phyloP scores from a whole-genome alignment of 164 flowering plant genomes.

The Magnolia kwangsiensis region DNA sequence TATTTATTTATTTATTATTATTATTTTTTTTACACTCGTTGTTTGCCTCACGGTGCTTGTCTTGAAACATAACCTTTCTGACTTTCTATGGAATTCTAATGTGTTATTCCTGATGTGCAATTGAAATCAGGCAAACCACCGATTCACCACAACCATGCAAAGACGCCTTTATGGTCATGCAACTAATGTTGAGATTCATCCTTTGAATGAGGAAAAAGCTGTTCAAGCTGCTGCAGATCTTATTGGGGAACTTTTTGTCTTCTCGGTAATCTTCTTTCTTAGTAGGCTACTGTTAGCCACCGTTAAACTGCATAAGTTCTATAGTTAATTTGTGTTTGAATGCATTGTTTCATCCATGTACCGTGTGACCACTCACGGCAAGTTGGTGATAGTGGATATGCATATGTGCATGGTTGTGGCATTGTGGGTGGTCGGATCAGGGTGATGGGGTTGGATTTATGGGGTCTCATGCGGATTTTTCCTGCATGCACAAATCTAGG shows the following conservation, averaged over 20 bases:
- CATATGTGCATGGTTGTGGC: too few relatives aligned
- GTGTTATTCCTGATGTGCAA: neutral
- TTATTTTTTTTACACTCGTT: neutral
- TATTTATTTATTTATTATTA: too few relatives aligned
- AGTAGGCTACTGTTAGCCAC: neutral
- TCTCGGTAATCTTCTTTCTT: constrained; percentile 44
- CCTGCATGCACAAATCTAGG: too few relatives aligned
- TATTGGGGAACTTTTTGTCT: constrained; percentile 79
- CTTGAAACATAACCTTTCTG: neutral
- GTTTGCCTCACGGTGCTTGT: neutral
- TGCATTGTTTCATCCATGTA: neutral
- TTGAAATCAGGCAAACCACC: constrained; percentile 61
- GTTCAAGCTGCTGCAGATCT: constrained; percentile 88
- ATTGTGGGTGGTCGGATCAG: too few relatives aligned
- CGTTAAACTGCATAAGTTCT: neutral
- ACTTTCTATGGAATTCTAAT: neutral
- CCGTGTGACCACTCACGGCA: neutral
- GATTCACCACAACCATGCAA: constrained; percentile 67
- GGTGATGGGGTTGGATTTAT: too few relatives aligned
- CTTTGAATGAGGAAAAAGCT: constrained; percentile 89
- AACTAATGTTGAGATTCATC: constrained; percentile 78
- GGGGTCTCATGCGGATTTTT: too few relatives aligned
- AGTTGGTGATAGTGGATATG: neutral
- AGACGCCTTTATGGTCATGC: constrained; percentile 81
- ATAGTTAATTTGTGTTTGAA: neutral